Evolutionary conservation across 345 rosid genomes (phyloP), one percentile per base, ranked within the genome.

Genomic region (Aquilaria sinensis): DNA sequence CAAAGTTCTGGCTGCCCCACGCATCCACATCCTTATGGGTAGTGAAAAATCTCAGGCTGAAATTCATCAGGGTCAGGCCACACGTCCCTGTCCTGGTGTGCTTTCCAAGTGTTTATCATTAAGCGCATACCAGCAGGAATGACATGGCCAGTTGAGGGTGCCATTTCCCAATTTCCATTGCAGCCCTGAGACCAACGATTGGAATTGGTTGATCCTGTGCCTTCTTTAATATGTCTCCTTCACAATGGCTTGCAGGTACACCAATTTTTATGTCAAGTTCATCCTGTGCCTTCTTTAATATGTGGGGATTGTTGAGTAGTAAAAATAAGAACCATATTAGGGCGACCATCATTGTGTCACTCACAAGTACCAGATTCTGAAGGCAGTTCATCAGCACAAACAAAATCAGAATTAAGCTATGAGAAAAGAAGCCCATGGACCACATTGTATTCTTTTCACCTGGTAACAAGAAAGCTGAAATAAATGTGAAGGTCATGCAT

Each of bases 191-290:
- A 47, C 50, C 49, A 16, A 53, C 53, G 32, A 53, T 3, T 5
- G 67, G 59, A 9, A 0, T 9, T 4, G 55, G 30, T 14, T 23
- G 23, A 23, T 0, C 23, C 23, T 23, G 23, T 23, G 23, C 23
- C 23, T 23, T 23, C 23, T 23, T 23, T 23, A 23, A 23, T 23
- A 23, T 47, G 80, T 71, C 70, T 81, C 82, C 23, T 23, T 23
- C 23, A 23, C 23, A 23, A 23, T 23, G 23, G 23, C 23, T 23
- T 23, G 23, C 23, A 23, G 23, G 23, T 23, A 23, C 23, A 23
- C 23, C 23, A 23, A 23, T 23, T 23, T 23, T 23, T 23, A 23
- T 23, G 23, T 23, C 23, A 23, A 23, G 23, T 23, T 23, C 23
- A 23, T 23, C 23, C 23, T 23, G 23, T 23, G 23, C 23, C 23